Evolutionary conservation across 2,329 filamentous ascomycete species (phyloP).

Genomic region (Talaromyces sp.): DNA sequence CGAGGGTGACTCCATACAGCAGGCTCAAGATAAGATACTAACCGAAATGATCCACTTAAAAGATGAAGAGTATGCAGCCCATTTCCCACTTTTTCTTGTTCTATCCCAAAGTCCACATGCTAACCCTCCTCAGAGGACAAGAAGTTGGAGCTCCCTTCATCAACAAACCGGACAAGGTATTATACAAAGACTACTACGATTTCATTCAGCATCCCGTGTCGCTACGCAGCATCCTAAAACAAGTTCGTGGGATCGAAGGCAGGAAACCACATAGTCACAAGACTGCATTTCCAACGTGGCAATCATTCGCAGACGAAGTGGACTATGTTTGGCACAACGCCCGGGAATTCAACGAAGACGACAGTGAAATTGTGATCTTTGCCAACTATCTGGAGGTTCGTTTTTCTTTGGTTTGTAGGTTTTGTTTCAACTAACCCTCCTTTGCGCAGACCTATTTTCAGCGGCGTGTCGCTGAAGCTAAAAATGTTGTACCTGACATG

Average conservation of each 20-base stretch:
- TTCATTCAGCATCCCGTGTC: constrained; percentile 77
- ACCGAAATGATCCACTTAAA: constrained; percentile 55
- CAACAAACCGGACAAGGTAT: constrained; percentile 66
- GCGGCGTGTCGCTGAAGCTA: constrained; percentile 65
- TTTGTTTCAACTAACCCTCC: constrained; percentile 12
- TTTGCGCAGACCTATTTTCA: constrained; percentile 60
- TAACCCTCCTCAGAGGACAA: constrained; percentile 46
- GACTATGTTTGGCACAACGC: constrained; percentile 84
- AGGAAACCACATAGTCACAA: constrained; percentile 55
- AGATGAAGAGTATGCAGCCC: constrained; percentile 7
- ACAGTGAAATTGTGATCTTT: constrained; percentile 73
- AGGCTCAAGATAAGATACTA: constrained; percentile 81
- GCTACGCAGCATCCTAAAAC: constrained; percentile 70
- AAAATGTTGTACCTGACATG: constrained; percentile 66
- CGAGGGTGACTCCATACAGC: constrained; percentile 70
- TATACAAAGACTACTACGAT: constrained; percentile 78
- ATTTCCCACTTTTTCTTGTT: neutral
- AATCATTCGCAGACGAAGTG: constrained; percentile 71
- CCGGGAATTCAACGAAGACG: constrained; percentile 85
- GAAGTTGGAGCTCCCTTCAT: constrained; percentile 71
- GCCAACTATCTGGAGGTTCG: constrained; percentile 73
- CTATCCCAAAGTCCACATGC: constrained; percentile 9
- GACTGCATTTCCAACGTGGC: constrained; percentile 77
- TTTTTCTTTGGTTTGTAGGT: neutral
- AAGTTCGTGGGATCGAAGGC: constrained; percentile 67